Evolutionary conservation across 2,329 filamentous ascomycete species (phyloP).

Genomic region (Ceratocystis alfenasii): DNA sequence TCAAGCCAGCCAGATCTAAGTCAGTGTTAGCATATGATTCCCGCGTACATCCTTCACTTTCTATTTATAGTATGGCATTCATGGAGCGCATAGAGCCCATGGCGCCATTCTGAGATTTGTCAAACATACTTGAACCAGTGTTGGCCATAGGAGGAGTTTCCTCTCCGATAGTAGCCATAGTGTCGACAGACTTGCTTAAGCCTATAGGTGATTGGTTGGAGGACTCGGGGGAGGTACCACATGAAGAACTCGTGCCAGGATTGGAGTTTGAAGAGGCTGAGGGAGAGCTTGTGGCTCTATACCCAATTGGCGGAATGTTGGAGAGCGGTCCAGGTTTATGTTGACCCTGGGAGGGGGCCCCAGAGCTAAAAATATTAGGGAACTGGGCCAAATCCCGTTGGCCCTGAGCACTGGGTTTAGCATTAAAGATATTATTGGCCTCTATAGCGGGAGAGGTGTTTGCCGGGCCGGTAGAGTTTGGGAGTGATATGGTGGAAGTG

Average conservation of each 20-base stretch:
- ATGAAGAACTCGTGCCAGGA: conserved; percentile 50
- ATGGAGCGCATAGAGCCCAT: neutral
- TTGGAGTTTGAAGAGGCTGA: conserved; percentile 52
- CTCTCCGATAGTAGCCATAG: conserved; percentile 53
- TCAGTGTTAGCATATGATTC: conserved; percentile 21
- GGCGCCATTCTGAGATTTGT: neutral
- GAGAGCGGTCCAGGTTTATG: neutral
- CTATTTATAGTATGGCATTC: neutral
- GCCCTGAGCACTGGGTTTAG: neutral
- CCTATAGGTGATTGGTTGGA: conserved; percentile 56
- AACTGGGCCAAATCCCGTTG: conserved; percentile 18
- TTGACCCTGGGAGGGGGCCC: conserved; percentile 10
- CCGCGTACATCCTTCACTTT: neutral
- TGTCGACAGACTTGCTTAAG: conserved; percentile 49
- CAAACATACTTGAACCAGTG: conserved; percentile 17
- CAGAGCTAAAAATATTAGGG: conserved; percentile 17
- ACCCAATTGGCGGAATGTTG: conserved; percentile 25
- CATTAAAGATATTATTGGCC: conserved; percentile 6
- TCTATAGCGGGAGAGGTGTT: conserved; percentile 1
- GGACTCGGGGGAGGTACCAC: conserved; percentile 67
- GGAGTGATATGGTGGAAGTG: conserved; percentile 6
- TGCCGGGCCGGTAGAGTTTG: conserved; percentile 23
- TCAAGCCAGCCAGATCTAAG: conserved; percentile 20
- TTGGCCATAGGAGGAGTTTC: conserved; percentile 36
- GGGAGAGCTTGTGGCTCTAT: conserved; percentile 49